Evolutionary conservation across 176 grass and related monocot genomes (phyloP).

Genomic region (Aegilops speltoides): DNA sequence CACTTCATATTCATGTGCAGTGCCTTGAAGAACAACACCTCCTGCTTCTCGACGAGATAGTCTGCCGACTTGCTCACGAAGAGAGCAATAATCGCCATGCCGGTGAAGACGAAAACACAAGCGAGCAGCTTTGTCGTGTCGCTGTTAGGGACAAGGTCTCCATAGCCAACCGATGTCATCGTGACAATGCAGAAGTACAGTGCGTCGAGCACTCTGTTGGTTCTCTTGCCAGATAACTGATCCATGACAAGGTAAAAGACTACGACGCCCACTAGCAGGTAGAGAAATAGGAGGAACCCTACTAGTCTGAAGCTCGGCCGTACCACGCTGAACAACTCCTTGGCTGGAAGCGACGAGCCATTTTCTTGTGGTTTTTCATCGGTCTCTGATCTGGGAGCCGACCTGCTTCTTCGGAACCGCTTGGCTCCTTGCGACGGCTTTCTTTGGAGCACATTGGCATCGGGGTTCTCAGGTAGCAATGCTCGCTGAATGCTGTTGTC

Average conservation of each 20-base stretch:
- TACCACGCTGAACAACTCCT: constrained; percentile 44
- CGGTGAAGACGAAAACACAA: constrained; percentile 71
- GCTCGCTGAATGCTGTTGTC: constrained; percentile 34
- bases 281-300: constrained; percentile 55
- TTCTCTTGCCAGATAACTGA: constrained; percentile 67
- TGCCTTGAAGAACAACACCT: constrained; percentile 75
- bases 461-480: constrained; percentile 30
- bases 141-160: constrained; percentile 77
- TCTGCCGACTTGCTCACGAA: constrained; percentile 75
- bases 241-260: constrained; percentile 67
- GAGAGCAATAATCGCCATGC: constrained; percentile 68
- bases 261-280: constrained; percentile 54
- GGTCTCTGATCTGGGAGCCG: constrained; percentile 39
- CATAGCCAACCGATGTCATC: constrained; percentile 91
- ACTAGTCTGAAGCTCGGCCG: constrained; percentile 55
- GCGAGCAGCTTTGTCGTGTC: constrained; percentile 64
- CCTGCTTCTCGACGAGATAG: constrained; percentile 92
- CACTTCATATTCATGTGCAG: constrained; percentile 57
- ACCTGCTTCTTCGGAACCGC: constrained; percentile 53
- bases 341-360: constrained; percentile 32
- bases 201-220: constrained; percentile 73
- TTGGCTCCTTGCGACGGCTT: constrained; percentile 32
- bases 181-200: constrained; percentile 84
- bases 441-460: not conserved
- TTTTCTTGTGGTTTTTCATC: constrained; percentile 22